These are phyloP conservation scores for Casuarina glauca DNA, from an alignment of 306 rosid species.

Conservation along the genomic window DNA sequence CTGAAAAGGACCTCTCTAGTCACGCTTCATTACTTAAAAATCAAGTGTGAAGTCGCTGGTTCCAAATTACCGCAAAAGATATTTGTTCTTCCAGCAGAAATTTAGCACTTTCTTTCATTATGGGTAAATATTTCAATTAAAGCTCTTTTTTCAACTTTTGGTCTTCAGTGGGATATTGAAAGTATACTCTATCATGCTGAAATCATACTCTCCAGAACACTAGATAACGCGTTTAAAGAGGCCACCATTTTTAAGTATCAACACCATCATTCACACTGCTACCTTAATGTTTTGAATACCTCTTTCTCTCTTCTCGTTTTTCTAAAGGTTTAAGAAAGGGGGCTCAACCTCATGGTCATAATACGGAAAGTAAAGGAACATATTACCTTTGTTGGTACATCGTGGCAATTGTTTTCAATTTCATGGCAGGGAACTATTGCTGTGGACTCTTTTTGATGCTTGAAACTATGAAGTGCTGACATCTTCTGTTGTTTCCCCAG, in stretches of 20 bases:
- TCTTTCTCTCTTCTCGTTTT: not conserved
- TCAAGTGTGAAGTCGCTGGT: not conserved
- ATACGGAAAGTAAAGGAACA: not conserved
- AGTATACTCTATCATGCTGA: not conserved
- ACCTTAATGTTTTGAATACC: too few relatives aligned
- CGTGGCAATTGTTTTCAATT: conserved; percentile 39
- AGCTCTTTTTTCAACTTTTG: too few relatives aligned
- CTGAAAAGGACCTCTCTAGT: not conserved
- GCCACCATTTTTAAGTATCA: not conserved
- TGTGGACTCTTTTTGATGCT: conserved; percentile 56
- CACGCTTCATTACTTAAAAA: not conserved
- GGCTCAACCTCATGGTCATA: not conserved
- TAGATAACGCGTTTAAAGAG: not conserved
- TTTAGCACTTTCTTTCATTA: not conserved
- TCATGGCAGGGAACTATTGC: conserved; percentile 63
- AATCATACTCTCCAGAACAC: conserved; percentile 3
- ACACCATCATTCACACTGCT: too few relatives aligned
- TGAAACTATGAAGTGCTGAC: conserved; percentile 85
- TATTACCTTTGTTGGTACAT: conserved; percentile 46
- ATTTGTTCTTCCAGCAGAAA: not conserved
- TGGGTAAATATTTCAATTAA: not conserved
- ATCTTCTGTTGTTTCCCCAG: conserved; percentile 78
- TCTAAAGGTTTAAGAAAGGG: not conserved
- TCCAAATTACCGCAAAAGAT: not conserved
- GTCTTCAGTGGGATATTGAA: not conserved